Evolutionary conservation across 306 rosid genomes (phyloP), one percentile per base, ranked within the genome.

Genomic region (Begonia masoniana): DNA sequence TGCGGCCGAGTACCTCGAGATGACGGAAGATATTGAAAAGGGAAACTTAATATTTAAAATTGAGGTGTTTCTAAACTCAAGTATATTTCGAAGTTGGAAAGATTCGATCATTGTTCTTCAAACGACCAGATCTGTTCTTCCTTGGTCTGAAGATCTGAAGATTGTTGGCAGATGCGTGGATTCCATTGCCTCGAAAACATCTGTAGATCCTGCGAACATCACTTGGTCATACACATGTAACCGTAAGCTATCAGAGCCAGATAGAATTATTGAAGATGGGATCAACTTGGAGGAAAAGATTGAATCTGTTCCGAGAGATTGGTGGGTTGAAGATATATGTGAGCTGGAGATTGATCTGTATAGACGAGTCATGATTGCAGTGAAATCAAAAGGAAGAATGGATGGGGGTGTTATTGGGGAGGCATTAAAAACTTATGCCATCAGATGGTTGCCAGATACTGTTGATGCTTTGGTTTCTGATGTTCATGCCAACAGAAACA

Each of bases 321-420:
- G 99, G 99, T 92, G 99, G 99, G 87, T 92, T 52, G 99, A 92
- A 71, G 99, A 92, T 68, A 76, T 92, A 69, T 86, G 99, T 48
- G 96, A 92, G 73, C 76, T 92, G 59, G 99, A 92, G 59, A 77
- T 92, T 43, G 96, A 92, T 75, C 83, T 83, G 45, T 92, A 83
- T 72, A 86, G 69, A 66, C 70, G 95, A 8, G 81, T 92, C 15
- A 83, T 92, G 93, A 62, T 86, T 55, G 65, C 83, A 6, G 79
- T 92, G 58, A 92, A 81, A 67, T 86, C 95, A 0, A 92, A 92
- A 75, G 99, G 99, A 57, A 83, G 99, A 74, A 92, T 92, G 96
- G 95, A 92, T 26, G 80, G 95, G 13, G 43, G 66, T 35, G 86
- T 92, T 51, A 86, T 92, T 52, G 99, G 93, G 8, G 99, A 92